A percentile compares a stretch with the other conserved stretches of the same genome.
These are phyloP conservation scores for Sporothrix inflata DNA, from an alignment of 2,329 filamentous ascomycete genomes.

Conservation along the genomic window DNA sequence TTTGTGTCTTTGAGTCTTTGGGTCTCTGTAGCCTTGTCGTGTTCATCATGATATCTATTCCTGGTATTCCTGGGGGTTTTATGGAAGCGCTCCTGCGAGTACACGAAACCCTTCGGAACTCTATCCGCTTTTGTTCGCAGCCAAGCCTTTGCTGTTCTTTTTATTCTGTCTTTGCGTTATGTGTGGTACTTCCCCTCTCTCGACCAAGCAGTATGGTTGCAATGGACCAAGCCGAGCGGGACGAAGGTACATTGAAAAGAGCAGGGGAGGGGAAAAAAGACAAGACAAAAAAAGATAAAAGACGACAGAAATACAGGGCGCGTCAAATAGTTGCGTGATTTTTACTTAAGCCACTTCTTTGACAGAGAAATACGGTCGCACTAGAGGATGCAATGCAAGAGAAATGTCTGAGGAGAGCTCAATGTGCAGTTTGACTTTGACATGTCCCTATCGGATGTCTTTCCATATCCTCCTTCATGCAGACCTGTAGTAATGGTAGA, in stretches of 20 bases:
- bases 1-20: background rate
- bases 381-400: background rate
- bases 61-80: background rate
- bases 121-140: background rate
- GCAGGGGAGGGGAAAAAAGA: background rate
- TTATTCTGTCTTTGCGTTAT: background rate
- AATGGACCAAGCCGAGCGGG: slow-evolving; percentile 1
- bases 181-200: background rate
- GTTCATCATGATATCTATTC: background rate
- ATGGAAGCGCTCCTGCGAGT: background rate
- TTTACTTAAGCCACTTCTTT: background rate
- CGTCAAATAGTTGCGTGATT: background rate
- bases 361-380: background rate
- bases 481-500: too few species aligned
- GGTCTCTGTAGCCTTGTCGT: too few species aligned
- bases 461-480: background rate
- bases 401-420: background rate
- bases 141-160: background rate
- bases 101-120: background rate
- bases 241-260: background rate
- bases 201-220: background rate
- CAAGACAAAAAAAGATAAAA: background rate
- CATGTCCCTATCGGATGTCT: background rate
- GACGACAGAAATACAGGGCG: background rate
- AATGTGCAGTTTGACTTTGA: background rate